Conservation (phyloP, 1,284 basidiomycete genomes). For the Malassezia vespertilionis region DNA sequence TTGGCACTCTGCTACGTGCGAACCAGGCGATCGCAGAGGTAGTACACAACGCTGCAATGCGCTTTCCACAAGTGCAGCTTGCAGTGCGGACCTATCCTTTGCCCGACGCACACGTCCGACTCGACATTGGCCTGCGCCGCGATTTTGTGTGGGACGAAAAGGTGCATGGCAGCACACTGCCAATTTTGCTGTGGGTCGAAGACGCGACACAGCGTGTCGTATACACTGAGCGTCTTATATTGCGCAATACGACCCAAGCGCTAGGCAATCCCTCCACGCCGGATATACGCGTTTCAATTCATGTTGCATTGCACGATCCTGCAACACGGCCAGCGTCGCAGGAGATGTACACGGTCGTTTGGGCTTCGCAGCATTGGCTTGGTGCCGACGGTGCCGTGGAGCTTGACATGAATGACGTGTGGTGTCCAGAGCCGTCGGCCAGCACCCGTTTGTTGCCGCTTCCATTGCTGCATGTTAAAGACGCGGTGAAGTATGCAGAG, state of each 20-base stretch:
- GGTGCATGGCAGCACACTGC: slow-evolving; percentile 66
- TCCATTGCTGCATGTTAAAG: slow-evolving; percentile 75
- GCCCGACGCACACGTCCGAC: slow-evolving; percentile 69
- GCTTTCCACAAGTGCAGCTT: slow-evolving; percentile 70
- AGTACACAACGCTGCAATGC: slow-evolving; percentile 66
- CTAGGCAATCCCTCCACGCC: slow-evolving; percentile 53
- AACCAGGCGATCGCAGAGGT: slow-evolving; percentile 76
- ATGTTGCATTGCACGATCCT: slow-evolving; percentile 52
- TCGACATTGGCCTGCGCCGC: slow-evolving; percentile 59
- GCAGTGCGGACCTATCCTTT: slow-evolving; percentile 60
- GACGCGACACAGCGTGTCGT: slow-evolving; percentile 69
- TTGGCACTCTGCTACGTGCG: slow-evolving; percentile 73
- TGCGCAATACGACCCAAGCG: slow-evolving; percentile 46
- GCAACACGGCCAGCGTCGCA: slow-evolving; percentile 44
- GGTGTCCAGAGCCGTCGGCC: slow-evolving; percentile 62
- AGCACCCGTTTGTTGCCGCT: slow-evolving; percentile 66
- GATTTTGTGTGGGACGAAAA: slow-evolving; percentile 75
- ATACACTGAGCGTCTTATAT: slow-evolving; percentile 58
- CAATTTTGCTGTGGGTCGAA: slow-evolving; percentile 94
- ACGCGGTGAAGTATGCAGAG: no score
- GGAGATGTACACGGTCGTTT: slow-evolving; percentile 52
- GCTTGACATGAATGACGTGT: slow-evolving; percentile 60
- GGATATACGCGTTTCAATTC: slow-evolving; percentile 60
- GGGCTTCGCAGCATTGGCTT: slow-evolving; percentile 85
- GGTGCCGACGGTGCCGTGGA: slow-evolving; percentile 68